Evolutionary conservation across 768 basidiomycete species (phyloP).

Genomic region (Lactarius sanguifluus): DNA sequence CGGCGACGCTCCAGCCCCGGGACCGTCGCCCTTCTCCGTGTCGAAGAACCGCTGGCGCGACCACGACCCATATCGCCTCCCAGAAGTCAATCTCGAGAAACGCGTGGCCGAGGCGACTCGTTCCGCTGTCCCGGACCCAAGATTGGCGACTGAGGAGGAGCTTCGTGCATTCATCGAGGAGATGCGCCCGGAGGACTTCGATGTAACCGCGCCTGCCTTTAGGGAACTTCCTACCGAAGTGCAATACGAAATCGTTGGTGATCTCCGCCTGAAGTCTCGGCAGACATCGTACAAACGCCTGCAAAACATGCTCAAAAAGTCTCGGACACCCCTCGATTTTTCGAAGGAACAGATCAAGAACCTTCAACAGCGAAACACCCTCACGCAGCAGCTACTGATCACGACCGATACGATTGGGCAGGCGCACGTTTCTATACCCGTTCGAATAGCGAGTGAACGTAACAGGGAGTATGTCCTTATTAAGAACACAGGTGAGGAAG

Average conservation of each 20-base stretch:
- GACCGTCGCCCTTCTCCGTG: constrained; percentile 48
- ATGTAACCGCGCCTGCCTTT: constrained; percentile 86
- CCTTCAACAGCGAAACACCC: constrained; percentile 79
- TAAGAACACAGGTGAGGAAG: constrained; percentile 82
- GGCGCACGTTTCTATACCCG: constrained; percentile 85
- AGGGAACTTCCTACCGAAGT: constrained; percentile 92
- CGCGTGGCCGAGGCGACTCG: constrained; percentile 61
- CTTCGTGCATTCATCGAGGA: constrained; percentile 91
- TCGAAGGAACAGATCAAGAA: constrained; percentile 95
- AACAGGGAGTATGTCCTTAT: constrained; percentile 94
- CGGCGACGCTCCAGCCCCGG: constrained; percentile 33
- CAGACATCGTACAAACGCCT: constrained; percentile 92
- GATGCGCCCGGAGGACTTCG: constrained; percentile 94
- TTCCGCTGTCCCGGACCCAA: constrained; percentile 72
- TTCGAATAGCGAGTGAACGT: constrained; percentile 92
- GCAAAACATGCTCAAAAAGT: constrained; percentile 81
- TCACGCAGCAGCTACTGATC: constrained; percentile 89
- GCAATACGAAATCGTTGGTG: constrained; percentile 97
- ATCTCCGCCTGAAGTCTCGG: constrained; percentile 89
- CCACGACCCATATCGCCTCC: constrained; percentile 92
- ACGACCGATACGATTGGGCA: constrained; percentile 94
- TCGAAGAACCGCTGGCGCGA: constrained; percentile 68
- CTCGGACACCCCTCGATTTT: constrained; percentile 88
- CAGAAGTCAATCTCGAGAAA: constrained; percentile 72
- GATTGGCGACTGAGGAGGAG: constrained; percentile 95